Evolutionary conservation across 371 early-diverging fungal species (phyloP), one percentile per base, ranked within the genome.

Genomic region (Apophysomyces elegans): DNA sequence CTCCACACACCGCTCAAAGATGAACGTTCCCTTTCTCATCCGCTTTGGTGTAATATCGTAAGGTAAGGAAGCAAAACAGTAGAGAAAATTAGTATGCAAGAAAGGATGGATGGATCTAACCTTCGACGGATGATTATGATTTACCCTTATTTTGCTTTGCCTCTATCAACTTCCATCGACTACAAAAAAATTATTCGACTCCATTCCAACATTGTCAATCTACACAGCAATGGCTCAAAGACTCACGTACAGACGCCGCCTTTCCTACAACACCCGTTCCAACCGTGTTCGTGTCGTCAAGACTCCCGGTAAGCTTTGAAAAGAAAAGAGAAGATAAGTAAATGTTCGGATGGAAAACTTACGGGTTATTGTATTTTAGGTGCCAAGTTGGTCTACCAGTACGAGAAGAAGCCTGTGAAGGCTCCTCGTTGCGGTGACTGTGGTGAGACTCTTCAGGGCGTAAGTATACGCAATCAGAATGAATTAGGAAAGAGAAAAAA

Each of bases 201-300:
- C 0, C 16, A 7, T 18, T 50, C 7, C 54, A 50, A 16, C 54
- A 50, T 50, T 26, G 21, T 50, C n/a, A 13, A 26, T 26, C 32
- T 7, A 18, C 5, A 50, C 54, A 50, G 75, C 69, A 74, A 90
- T 90, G 90, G 89, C 81, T 80, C 96, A 97, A 88, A 94, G 99
- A 87, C 89, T 97, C 71, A 95, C 94, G 70, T 99, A 98, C 91
- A 91, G 97, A 83, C 93, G 98, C 75, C 93, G 97, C 77, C 88
- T 95, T 73, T 96, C 97, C 72, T 99, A 98, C 95, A 97, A 98
- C 95, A 99, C 99, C 79, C 92, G 92, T 84, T 96, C 96, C 79
- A 99, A 99, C 96, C 91, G 95, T 86, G 90, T 91, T 81, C 86
- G 90, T 76, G 88, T 95, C 77, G 92, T 95, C 85, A 98, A 98